Evolutionary conservation across 2,329 filamentous ascomycete species (phyloP).

Genomic region (Colletotrichum sp.): DNA sequence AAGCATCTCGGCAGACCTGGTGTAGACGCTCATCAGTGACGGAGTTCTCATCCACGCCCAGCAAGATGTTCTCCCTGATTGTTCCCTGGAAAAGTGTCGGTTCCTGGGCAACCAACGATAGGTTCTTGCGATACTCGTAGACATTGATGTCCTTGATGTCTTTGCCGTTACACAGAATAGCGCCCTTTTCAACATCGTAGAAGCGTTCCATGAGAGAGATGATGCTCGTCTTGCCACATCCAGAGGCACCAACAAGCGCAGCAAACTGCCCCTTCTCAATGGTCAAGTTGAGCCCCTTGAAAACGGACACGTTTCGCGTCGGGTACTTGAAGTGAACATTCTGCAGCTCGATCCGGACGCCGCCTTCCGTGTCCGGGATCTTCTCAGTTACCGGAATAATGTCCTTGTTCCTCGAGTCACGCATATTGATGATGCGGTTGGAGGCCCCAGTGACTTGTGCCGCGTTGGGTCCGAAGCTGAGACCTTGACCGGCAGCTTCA

Average conservation of each 20-base stretch:
- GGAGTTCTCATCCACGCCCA: constrained; percentile 62
- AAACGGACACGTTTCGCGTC: constrained; percentile 59
- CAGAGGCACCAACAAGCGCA: constrained; percentile 72
- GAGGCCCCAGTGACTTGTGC: constrained; percentile 63
- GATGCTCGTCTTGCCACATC: constrained; percentile 75
- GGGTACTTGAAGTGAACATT: constrained; percentile 66
- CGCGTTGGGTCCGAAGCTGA: constrained; percentile 69
- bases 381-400: constrained; percentile 29
- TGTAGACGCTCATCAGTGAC: constrained; percentile 57
- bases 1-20: constrained; percentile 62
- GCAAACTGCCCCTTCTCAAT: constrained; percentile 73
- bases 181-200: constrained; percentile 69
- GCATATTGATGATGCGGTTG: constrained; percentile 61
- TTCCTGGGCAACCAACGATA: constrained; percentile 78
- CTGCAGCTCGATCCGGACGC: constrained; percentile 60
- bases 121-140: constrained; percentile 63
- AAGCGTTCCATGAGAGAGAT: constrained; percentile 71
- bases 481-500: constrained; percentile 69
- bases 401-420: constrained; percentile 45
- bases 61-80: constrained; percentile 70
- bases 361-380: constrained; percentile 51
- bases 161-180: constrained; percentile 66
- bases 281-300: constrained; percentile 64
- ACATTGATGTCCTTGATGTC: constrained; percentile 65
- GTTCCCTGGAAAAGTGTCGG: constrained; percentile 71